Evolutionary conservation across 2,329 filamentous ascomycete species (phyloP), one percentile per base, ranked within the genome.

Genomic region (Colletotrichum gigasporum): DNA sequence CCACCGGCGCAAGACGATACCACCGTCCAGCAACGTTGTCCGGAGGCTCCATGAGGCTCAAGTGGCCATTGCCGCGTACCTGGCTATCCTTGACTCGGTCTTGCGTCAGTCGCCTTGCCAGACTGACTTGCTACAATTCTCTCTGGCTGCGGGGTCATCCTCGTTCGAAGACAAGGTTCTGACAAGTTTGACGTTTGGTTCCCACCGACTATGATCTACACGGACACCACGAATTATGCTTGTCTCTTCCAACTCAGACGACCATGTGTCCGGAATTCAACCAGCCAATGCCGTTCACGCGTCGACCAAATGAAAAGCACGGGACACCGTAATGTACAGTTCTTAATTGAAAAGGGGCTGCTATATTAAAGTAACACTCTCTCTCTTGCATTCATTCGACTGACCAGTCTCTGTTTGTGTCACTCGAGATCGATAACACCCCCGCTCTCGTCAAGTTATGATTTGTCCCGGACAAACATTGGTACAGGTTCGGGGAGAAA

Each of bases 161-260:
- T 24, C 41, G 24, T 30, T 42, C 18, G n/a, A 37, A 20, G 41
- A 22, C 16, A 28, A 61, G 32, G 26, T 48, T 48, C 41, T 61
- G 58, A 56, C 48, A 48, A 61, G 42, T 30, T 47, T 61, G 48
- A 47, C 58, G 22, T 14, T 61, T 48, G 14, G 18, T 61, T 56
- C 32, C 16, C 32, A 35, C 41, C 48, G 26, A 28, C 14, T 20
- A 6, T 41, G 12, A 9, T 35, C 20, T 28, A 14, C 28, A 3
- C n/a, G 24, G 5, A 35, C 18, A 35, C 44, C 10, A 6, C 10
- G 16, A 20, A 34, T 44, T 32, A 37, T 35, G 6, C 44, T 51
- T 37, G n/a, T 50, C 6, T 12, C 18, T 22, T 16, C 26, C 39
- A 42, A 51, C 35, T 50, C 34, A 14, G 20, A 30, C 32, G 12